Percentiles rank a stretch among this genome's conserved stretches.
phyloP scores from a whole-genome alignment of 805 yeast genomes.

The Cyberlindnera petersonii region DNA sequence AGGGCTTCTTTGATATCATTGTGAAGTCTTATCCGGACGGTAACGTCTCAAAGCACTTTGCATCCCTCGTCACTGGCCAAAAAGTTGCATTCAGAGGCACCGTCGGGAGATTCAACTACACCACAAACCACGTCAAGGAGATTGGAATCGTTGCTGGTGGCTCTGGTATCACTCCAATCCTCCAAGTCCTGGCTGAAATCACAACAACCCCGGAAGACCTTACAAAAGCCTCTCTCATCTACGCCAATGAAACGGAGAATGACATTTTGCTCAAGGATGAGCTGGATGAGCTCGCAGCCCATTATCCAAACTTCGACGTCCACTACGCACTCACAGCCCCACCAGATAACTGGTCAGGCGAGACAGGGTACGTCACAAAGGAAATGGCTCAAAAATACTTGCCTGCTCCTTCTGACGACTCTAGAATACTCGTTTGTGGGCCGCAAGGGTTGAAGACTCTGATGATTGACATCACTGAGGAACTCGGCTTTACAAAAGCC shows the following conservation, averaged over 20 bases:
- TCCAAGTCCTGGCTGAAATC: conserved; percentile 70
- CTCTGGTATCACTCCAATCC: conserved; percentile 85
- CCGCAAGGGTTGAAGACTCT: conserved; percentile 63
- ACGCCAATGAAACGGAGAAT: conserved; percentile 71
- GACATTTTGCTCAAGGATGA: conserved; percentile 72
- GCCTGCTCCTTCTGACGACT: conserved; percentile 46
- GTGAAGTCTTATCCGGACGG: conserved; percentile 77
- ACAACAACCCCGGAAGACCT: conserved; percentile 65
- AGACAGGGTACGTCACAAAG: conserved; percentile 55
- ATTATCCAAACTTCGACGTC: conserved; percentile 59
- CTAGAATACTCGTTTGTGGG: conserved; percentile 68
- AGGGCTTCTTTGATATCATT: conserved; percentile 71
- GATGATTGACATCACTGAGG: conserved; percentile 46
- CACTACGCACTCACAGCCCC: conserved; percentile 56
- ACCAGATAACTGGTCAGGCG: conserved; percentile 50
- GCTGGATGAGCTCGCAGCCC: conserved; percentile 61
- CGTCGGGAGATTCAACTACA: conserved; percentile 65
- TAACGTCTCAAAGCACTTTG: conserved; percentile 62
- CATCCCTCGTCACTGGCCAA: conserved; percentile 59
- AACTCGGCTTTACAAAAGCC: conserved; percentile 55
- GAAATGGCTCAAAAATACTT: conserved; percentile 51
- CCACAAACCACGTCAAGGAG: conserved; percentile 55
- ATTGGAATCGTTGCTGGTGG: conserved; percentile 80
- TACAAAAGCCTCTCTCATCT: conserved; percentile 59
- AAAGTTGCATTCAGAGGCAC: conserved; percentile 74